A percentile compares a stretch with the other conserved stretches of the same genome.
These are phyloP conservation scores for Epichloe baconii DNA, from an alignment of 2,329 filamentous ascomycete species.

Conservation along the genomic window DNA sequence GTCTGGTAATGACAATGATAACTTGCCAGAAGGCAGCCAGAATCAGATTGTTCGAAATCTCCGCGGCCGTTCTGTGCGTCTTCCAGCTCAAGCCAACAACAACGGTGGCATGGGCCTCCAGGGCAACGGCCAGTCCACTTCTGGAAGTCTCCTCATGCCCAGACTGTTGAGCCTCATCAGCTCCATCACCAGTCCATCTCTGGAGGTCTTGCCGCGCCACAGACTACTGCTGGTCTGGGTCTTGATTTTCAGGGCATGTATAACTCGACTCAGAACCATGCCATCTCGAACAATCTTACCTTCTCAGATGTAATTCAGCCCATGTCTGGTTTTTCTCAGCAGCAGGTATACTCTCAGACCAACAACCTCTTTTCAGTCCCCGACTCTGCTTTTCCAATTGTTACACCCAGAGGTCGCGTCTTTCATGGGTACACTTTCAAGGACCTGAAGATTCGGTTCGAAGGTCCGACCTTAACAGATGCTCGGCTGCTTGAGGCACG, in stretches of 20 bases:
- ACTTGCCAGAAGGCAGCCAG: background rate
- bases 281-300: background rate
- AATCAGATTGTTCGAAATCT: background rate
- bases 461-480: background rate
- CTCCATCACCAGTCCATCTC: background rate
- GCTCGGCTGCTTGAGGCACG: background rate
- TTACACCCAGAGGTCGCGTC: background rate
- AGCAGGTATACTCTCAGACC: background rate
- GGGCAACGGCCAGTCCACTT: background rate
- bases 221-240: background rate
- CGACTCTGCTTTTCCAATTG: background rate
- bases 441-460: slow-evolving; percentile 1
- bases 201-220: background rate
- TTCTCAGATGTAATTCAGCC: background rate
- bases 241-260: background rate
- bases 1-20: background rate
- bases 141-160: background rate
- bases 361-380: background rate
- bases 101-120: background rate
- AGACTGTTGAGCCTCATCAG: background rate
- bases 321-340: background rate
- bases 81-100: background rate
- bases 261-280: background rate
- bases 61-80: background rate
- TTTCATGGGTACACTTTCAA: background rate